Evolutionary conservation across 2,329 filamentous ascomycete species (phyloP).

Genomic region (Coccinonectria pachysandricola): DNA sequence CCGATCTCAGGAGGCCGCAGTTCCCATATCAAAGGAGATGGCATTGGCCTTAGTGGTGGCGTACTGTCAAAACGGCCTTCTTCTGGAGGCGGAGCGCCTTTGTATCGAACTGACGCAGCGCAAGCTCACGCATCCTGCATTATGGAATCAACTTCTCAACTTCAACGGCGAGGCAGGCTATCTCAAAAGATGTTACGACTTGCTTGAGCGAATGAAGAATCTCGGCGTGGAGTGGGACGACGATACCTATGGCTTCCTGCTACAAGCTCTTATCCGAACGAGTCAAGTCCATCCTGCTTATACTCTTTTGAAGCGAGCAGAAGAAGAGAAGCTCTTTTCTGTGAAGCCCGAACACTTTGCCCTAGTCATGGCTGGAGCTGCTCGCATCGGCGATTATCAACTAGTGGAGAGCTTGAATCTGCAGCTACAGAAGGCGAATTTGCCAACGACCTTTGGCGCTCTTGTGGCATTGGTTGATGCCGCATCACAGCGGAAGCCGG

Average conservation of each 20-base stretch:
- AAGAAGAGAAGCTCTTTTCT: conserved; percentile 33
- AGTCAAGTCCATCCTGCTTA: conserved; percentile 41
- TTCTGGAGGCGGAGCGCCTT: conserved; percentile 27
- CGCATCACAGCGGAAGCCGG: conserved; percentile 14
- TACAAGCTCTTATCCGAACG: conserved; percentile 38
- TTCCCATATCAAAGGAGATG: conserved; percentile 47
- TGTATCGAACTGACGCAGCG: conserved; percentile 40
- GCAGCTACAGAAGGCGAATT: conserved; percentile 32
- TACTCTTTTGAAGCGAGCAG: conserved; percentile 34
- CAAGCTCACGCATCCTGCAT: conserved; percentile 42
- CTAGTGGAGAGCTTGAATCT: conserved; percentile 31
- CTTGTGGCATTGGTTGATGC: conserved; percentile 32
- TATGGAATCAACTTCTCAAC: conserved; percentile 72
- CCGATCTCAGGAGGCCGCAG: conserved; percentile 42
- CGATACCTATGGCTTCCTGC: conserved; percentile 39
- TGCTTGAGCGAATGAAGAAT: conserved; percentile 39
- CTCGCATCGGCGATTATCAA: conserved; percentile 33
- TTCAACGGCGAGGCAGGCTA: conserved; percentile 55
- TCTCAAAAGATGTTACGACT: conserved; percentile 35
- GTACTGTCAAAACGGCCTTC: conserved; percentile 38
- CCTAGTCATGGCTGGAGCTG: conserved; percentile 42
- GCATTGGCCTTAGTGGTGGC: conserved; percentile 56
- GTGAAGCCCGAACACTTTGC: conserved; percentile 40
- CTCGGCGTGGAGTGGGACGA: conserved; percentile 36
- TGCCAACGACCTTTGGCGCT: conserved; percentile 32